Base-by-base conservation (phyloP, 139 green algal species). In the Coelastrella sp. region DNA sequence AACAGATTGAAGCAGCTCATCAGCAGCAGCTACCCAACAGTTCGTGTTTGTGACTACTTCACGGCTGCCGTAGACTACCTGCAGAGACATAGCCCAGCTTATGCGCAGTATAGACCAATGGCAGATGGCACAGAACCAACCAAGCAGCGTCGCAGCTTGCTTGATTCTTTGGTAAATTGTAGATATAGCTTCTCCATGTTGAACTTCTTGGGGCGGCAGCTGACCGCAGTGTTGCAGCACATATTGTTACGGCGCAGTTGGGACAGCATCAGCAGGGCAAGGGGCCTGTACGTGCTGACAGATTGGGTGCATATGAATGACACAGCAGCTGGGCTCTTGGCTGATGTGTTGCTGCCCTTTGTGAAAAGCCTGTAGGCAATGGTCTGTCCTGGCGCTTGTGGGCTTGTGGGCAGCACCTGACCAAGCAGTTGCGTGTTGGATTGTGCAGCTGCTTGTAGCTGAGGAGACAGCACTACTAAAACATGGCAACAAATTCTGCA, bases 301-400 rank as follows among this genome's bases (percentile, higher is more conserved):
- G 76, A 83, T 37, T 25, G 51, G 71, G 38, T 84, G 35, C 77
- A 84, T 43, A 34, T 84, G 30, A 84, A 74, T 37, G 77, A 84
- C 77, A 62, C 38, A 25, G 77, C 57, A 7, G 77, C 59, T 19
- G 38, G 32, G 9, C 38, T 84, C n/a, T 7, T 84, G 38, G 53
- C 43, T 5, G 21, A 75, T 17, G 9, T 51, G 2, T 13, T 84
- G 59, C 23, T 75, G 59, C 77, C 60, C 30, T 59, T 72, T 27
- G 23, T 83, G 35, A 32, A 35, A 25, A 32, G 35, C 6, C 27
- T 69, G 41, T 79, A n/a, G n/a, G n/a, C n/a, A n/a, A n/a, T n/a
- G n/a, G n/a, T n/a, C n/a, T n/a, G n/a, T n/a, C n/a, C n/a, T n/a
- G n/a, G n/a, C n/a, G n/a, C n/a, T n/a, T n/a, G n/a, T n/a, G n/a